phyloP scores from a whole-genome alignment of 1,284 basidiomycete species.

The Ustilago curta region DNA sequence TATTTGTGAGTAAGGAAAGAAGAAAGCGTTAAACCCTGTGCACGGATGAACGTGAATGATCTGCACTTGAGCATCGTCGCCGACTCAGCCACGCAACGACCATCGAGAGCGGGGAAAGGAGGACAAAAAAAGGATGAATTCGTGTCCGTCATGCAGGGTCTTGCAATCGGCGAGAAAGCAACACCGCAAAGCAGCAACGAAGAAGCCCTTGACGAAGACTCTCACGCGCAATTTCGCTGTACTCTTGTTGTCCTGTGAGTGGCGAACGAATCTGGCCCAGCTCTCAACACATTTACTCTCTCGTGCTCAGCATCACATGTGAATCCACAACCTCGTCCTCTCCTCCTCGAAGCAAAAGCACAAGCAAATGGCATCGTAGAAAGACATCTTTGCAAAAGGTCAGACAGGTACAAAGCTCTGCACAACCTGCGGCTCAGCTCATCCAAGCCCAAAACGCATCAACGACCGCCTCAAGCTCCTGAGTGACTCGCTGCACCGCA shows the following conservation, averaged over 20 bases:
- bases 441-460: conserved; percentile 59
- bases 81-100: background rate
- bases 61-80: background rate
- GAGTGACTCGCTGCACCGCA: conserved; percentile 41
- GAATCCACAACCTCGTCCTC: background rate
- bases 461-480: conserved; percentile 49
- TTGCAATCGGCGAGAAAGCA: background rate
- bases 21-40: background rate
- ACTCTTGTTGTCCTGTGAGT: no score
- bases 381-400: no score
- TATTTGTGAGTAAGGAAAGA: background rate
- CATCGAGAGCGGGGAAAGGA: conserved; percentile 1
- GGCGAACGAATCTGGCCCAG: no score
- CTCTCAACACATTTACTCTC: no score
- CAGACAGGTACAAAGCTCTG: background rate
- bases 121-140: background rate
- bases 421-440: conserved; percentile 21
- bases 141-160: conserved; percentile 23
- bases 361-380: no score
- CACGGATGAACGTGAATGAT: conserved; percentile 33
- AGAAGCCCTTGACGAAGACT: conserved; percentile 4
- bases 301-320: background rate
- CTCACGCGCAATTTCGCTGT: conserved; percentile 21
- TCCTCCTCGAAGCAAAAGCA: background rate
- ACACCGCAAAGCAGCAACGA: background rate